phyloP scores from a whole-genome alignment of 2,329 filamentous ascomycete species.

The Zasmidium citrigriseum region DNA sequence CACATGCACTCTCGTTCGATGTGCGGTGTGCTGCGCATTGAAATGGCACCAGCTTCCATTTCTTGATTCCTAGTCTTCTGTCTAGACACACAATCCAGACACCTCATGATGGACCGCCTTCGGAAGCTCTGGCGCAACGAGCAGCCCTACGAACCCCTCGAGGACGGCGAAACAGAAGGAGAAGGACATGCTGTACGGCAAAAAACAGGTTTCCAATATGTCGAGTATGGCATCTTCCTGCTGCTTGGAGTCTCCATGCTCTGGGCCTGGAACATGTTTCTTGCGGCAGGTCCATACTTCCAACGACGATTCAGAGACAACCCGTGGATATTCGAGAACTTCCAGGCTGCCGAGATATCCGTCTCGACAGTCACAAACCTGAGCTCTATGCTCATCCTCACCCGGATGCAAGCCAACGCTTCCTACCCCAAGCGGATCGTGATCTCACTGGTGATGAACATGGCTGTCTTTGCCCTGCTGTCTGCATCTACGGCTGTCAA shows the following conservation, averaged over 20 bases:
- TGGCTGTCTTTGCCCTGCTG: constrained; percentile 73
- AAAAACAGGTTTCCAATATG: constrained; percentile 67
- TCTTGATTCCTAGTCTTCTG: background rate
- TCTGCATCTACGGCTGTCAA: constrained; percentile 76
- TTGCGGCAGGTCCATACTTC: constrained; percentile 93
- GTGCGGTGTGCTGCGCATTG: background rate
- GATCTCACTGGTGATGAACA: constrained; percentile 73
- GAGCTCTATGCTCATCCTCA: constrained; percentile 71
- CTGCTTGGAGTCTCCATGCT: constrained; percentile 90
- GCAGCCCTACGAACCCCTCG: constrained; percentile 34
- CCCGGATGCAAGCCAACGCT: constrained; percentile 76
- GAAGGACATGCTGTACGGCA: constrained; percentile 10
- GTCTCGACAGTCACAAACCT: constrained; percentile 86
- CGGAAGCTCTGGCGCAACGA: constrained; percentile 29
- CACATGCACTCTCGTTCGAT: background rate
- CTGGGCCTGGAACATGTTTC: constrained; percentile 99
- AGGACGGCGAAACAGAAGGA: constrained; percentile 22
- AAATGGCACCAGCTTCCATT: background rate
- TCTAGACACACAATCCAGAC: background rate
- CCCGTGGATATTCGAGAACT: constrained; percentile 73
- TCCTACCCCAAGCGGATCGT: constrained; percentile 88
- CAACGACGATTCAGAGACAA: constrained; percentile 73
- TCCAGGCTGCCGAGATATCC: constrained; percentile 85
- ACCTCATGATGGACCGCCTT: constrained; percentile 23
- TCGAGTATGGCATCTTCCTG: constrained; percentile 83